Conservation (phyloP, 805 yeast species). For the Cephaloascus fragrans region DNA sequence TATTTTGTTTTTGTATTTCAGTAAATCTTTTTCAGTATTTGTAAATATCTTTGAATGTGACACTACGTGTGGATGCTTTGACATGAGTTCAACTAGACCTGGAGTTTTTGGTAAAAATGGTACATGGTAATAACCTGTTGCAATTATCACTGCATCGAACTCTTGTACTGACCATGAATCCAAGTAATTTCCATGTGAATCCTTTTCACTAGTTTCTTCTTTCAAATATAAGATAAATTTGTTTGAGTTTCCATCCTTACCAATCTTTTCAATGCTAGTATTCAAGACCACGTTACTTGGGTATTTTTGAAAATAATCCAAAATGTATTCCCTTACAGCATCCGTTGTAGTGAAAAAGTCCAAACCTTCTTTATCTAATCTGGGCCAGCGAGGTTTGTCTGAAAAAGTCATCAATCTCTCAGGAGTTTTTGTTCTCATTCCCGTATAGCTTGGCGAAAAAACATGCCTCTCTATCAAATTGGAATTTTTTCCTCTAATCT, state of each 20-base stretch:
- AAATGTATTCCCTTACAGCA: slow-evolving; percentile 21
- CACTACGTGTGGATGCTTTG: slow-evolving; percentile 11
- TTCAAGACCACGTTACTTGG: neutral
- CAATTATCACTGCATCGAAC: slow-evolving; percentile 38
- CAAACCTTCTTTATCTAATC: slow-evolving; percentile 9
- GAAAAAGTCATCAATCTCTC: slow-evolving; percentile 36
- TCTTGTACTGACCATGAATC: slow-evolving; percentile 30
- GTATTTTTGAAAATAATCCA: slow-evolving; percentile 14
- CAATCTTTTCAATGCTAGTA: neutral
- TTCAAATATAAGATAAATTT: no score
- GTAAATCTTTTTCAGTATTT: slow-evolving; percentile 6
- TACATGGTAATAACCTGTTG: slow-evolving; percentile 25
- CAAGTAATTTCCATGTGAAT: neutral
- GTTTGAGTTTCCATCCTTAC: neutral
- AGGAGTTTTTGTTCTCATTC: slow-evolving; percentile 28
- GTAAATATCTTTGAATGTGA: slow-evolving; percentile 19
- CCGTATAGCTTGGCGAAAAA: slow-evolving; percentile 16
- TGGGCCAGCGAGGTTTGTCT: slow-evolving; percentile 25
- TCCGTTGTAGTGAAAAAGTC: slow-evolving; percentile 10
- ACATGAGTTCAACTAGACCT: slow-evolving; percentile 42
- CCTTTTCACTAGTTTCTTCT: neutral
- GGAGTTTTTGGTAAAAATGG: slow-evolving; percentile 20
- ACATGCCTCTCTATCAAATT: no score
- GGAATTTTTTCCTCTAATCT: no score
- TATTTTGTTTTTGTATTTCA: slow-evolving; percentile 9